Percentiles rank a stretch among this genome's conserved stretches.
Evolutionary conservation across 2,329 filamentous ascomycete species (phyloP).

Genomic region (Colletotrichum sidae): DNA sequence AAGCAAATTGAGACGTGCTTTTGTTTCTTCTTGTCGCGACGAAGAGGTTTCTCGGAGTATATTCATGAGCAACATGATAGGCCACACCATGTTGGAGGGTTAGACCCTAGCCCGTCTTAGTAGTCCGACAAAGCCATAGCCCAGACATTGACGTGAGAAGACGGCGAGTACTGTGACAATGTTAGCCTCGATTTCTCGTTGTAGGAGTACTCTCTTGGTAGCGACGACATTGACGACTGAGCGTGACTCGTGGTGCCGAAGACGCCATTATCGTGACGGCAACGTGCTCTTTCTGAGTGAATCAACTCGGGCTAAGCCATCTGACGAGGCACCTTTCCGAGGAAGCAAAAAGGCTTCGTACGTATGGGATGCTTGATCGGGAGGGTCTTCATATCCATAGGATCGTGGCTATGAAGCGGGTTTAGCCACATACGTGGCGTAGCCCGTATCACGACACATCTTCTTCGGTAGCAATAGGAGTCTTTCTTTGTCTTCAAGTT

Average conservation of each 20-base stretch:
- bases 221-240: not conserved
- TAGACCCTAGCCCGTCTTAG: not conserved
- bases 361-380: no score
- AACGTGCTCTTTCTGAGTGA: constrained; percentile 1
- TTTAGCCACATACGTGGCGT: no score
- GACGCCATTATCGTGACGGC: not conserved
- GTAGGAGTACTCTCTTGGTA: not conserved
- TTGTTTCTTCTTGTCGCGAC: not conserved
- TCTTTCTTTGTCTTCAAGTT: not conserved
- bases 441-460: not conserved
- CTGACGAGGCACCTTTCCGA: not conserved
- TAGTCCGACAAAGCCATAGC: not conserved
- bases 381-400: no score
- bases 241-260: not conserved
- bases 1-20: not conserved
- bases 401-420: no score
- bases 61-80: not conserved
- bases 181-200: not conserved
- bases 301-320: not conserved
- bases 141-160: not conserved
- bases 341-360: not conserved
- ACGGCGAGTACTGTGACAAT: not conserved
- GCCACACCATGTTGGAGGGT: not conserved
- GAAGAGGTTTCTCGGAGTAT: not conserved
- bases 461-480: not conserved